Evolutionary conservation across 2,329 filamentous ascomycete species (phyloP).

Genomic region (Fusarium mangiferae): DNA sequence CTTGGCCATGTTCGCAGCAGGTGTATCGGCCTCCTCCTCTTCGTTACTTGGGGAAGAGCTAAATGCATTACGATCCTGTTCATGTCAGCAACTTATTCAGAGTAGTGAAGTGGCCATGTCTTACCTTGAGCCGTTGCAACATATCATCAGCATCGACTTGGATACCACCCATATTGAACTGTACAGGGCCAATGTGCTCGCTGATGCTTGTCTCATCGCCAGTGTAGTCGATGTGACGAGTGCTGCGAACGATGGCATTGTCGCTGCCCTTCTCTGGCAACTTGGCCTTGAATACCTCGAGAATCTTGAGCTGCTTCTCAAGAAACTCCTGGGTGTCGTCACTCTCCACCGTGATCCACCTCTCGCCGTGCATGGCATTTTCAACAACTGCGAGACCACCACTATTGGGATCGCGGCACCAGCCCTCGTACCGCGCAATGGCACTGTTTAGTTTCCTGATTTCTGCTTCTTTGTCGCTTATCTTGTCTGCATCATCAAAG

Average conservation of each 20-base stretch:
- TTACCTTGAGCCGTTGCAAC: slow-evolving; percentile 85
- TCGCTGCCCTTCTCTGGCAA: slow-evolving; percentile 57
- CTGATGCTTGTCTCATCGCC: slow-evolving; percentile 63
- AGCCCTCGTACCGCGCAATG: slow-evolving; percentile 80
- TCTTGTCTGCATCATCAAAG: slow-evolving; percentile 36
- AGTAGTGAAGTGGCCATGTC: slow-evolving; percentile 10
- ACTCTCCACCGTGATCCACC: slow-evolving; percentile 49
- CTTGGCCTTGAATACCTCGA: slow-evolving; percentile 73
- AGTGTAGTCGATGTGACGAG: slow-evolving; percentile 48
- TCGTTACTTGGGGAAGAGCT: slow-evolving; percentile 57
- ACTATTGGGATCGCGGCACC: slow-evolving; percentile 78
- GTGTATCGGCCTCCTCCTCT: slow-evolving; percentile 50
- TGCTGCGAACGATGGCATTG: slow-evolving; percentile 33
- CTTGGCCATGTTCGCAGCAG: slow-evolving; percentile 56
- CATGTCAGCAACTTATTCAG: slow-evolving; percentile 30
- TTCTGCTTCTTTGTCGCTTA: slow-evolving; percentile 38
- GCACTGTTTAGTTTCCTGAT: slow-evolving; percentile 62
- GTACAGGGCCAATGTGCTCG: slow-evolving; percentile 91
- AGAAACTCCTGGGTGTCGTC: slow-evolving; percentile 83
- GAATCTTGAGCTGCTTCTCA: slow-evolving; percentile 75
- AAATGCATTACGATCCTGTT: slow-evolving; percentile 67
- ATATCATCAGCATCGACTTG: slow-evolving; percentile 96
- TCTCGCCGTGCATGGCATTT: slow-evolving; percentile 52
- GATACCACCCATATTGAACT: slow-evolving; percentile 98
- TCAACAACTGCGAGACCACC: slow-evolving; percentile 60